Base-by-base conservation (phyloP, 805 yeast genomes). In the Metahyphopichia silvanorum region DNA sequence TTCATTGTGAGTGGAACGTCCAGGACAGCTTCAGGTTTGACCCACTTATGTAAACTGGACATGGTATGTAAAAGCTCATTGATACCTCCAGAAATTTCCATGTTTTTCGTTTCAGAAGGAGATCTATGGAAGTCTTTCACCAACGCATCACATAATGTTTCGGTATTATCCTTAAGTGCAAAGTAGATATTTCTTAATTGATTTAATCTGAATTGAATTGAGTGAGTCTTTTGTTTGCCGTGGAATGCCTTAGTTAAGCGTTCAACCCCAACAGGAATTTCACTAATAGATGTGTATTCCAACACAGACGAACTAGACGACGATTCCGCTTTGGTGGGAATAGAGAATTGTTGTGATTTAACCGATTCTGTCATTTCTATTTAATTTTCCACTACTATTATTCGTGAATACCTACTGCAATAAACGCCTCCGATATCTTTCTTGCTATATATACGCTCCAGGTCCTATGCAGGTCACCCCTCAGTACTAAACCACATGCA, bases 111-210 rank as follows among this genome's bases (percentile, higher is more conserved):
- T 53, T 91, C 97, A 21, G 65, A 59, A 3, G 63, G 58, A 1
- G 84, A 55, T 37, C 91, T 74, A 55, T 79, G 70, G 56, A 88
- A 78, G 50, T 91, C 98, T 40, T 66, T 51, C 15, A 59, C 41
- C 40, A 88, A 57, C 0, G 95, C 88, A 2, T 63, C 72, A 24
- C 69, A 55, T 22, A 91, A 46, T 9, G 51, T 60, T 4, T 75
- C 78, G 32, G 62, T 68, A 47, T 79, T 69, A 51, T 83, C 88
- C 38, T 66, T 59, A 12, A 88, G 35, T 2, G 76, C 79, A 44
- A 69, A 79, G 60, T 81, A 83, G 13, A 88, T 48, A 46, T 80
- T 76, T 37, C 86, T 69, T 43, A 88, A 69, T 51, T 79, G 85
- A 33, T 75, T 65, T 43, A 74, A 65, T 30, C 95, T 69, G 49